Base-by-base conservation (phyloP, 345 rosid species). In the Boechera retrofracta region DNA sequence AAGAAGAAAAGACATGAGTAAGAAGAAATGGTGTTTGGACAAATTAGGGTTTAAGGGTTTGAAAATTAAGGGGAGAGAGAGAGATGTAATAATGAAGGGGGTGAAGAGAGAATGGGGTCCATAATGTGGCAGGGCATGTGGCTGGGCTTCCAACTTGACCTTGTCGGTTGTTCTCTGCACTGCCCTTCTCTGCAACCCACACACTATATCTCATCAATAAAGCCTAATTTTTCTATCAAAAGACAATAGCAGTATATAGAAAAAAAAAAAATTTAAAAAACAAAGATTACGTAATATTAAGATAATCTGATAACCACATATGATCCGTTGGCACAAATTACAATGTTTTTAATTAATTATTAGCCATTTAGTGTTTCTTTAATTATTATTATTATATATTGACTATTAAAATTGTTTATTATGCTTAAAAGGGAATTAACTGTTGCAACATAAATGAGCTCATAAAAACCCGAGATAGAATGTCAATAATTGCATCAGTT, bases 111-210 rank as follows among this genome's bases (percentile, higher is more conserved):
- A 76, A 48, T 28, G 81, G 87, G 95, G 88, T 88, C 58, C 89
- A 90, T 82, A 41, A 5, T 10, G 82, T 88, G 88, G 94, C 97
- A 92, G 97, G 89, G 93, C 89, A 89, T 89, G 95, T 89, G 97
- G 83, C 84, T 75, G 85, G 88, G 93, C 77, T 86, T 79, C 77
- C 95, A 94, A 92, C 97, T 90, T 94, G 98, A 88, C 98, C 78
- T 83, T 94, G 98, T 92, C 97, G 98, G 97, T 87, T 82, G 83
- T 87, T 88, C 85, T 85, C 72, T 60, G 53, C 81, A 67, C 62
- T 66, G 64, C 71, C 51, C 47, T 54, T 71, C 77, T 66, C 78
- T 74, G 77, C 64, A 39, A 65, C 77, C 81, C 77, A 74, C 72
- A 67, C 72, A 74, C 78, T 67, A 4, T 44, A 10, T 44, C n/a